Base-by-base conservation (phyloP, 2,329 filamentous ascomycete genomes). In the Colletotrichum kahawae region DNA sequence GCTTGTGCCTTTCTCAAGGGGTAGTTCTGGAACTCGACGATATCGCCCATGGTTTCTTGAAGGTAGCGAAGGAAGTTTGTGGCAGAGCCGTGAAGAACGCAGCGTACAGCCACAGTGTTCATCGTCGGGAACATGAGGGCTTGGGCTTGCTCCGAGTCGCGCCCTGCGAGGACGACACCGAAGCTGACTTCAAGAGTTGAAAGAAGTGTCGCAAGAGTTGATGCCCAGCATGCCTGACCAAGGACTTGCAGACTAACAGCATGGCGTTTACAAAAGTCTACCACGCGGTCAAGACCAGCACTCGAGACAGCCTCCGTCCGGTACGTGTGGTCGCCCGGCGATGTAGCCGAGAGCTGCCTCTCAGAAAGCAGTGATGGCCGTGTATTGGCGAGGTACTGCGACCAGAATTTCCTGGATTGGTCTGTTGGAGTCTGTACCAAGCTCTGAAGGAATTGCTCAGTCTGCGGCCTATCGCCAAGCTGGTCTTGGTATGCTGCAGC, bases 101-200 rank as follows among this genome's bases (percentile, higher is more conserved):
- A 90, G 13, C 95, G 90, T 9, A 98, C 87, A 0, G 93, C 91
- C 0, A 98, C 92, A 0, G 96, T 98, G 80, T 98, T 98, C 94
- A 98, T 98, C 0, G 94, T 95, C 0, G 96, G 96, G 79, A 98
- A 98, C 80, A 96, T 88, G 14, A 96, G 83, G 31, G 90, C 83
- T 57, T 94, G 90, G 0, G 92, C 90, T 18, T 90, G 89, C 60
- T 94, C 92, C 12, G 91, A 92, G 71, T 97, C 95, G n/a, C 96
- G 90, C 18, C 96, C 96, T 0, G 95, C 95, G 14, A 98, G 87
- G 1, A 98, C 93, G 1, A 95, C 91, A 1, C 96, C 96, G 80
- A 97, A 98, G 0, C 92, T 89, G 5, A 98, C 90, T 77, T 98
- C 95, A 0, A 97, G 88, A 1, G 90, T 90, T 4, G 87, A 84